Conservation (phyloP, 352 stramenopile genomes). For the Pythium utonaiense region DNA sequence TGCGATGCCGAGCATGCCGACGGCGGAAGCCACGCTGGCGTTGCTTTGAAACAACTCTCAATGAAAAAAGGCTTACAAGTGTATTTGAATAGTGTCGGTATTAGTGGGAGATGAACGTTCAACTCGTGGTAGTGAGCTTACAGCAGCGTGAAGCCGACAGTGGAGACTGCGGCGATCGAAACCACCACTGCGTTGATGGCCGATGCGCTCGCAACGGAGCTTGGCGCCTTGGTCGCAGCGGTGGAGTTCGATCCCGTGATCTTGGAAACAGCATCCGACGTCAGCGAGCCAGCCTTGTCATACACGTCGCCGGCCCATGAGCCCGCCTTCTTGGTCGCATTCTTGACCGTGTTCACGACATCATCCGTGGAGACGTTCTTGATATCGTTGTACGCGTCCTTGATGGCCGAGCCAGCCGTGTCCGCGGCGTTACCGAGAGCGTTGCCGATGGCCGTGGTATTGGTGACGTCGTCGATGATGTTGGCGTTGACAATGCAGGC, state of each 20-base stretch:
- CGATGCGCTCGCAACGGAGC: not conserved
- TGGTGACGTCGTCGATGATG: conserved; percentile 15
- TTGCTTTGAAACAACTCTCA: too few relatives aligned
- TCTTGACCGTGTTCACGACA: conserved; percentile 12
- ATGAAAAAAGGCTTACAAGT: too few relatives aligned
- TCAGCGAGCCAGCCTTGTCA: not conserved
- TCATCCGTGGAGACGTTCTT: not conserved
- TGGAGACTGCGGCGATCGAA: conserved; percentile 11
- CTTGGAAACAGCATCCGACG: not conserved
- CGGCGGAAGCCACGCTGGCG: not conserved
- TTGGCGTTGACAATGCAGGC: conserved; percentile 7
- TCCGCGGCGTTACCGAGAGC: conserved; percentile 5
- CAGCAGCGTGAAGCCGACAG: conserved; percentile 20
- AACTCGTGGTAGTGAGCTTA: too few relatives aligned
- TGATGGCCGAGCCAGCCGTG: conserved; percentile 13
- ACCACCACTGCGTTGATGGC: not conserved
- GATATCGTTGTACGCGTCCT: not conserved
- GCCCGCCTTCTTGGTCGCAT: conserved; percentile 3
- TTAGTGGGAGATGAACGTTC: too few relatives aligned
- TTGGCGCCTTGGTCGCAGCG: not conserved
- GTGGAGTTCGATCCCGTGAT: not conserved
- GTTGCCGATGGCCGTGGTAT: conserved; percentile 7
- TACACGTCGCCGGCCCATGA: not conserved
- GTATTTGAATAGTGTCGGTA: too few relatives aligned
- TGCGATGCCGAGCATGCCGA: conserved; percentile 65